phyloP scores from a whole-genome alignment of 352 stramenopile species.

The Pilasporangium apinafurcum region DNA sequence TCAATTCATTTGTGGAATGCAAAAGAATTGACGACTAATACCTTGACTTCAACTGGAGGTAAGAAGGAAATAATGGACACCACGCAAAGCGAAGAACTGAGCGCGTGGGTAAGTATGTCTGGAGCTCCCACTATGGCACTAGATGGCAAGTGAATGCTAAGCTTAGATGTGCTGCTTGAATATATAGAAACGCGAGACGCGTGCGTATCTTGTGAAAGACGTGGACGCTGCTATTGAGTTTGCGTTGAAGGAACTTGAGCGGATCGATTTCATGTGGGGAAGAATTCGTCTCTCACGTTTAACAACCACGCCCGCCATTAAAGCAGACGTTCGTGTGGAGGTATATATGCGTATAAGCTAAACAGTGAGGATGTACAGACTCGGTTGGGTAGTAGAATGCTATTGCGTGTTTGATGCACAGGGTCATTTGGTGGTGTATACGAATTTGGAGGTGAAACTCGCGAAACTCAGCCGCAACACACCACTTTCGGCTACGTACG shows the following conservation, averaged over 20 bases:
- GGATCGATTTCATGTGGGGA: conserved; percentile 79
- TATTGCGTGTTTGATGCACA: conserved; percentile 10
- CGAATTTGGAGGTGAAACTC: conserved; percentile 66
- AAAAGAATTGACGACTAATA: too few relatives aligned
- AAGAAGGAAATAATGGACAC: neutral
- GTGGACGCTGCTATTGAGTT: conserved; percentile 39
- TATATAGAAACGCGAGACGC: conserved; percentile 50
- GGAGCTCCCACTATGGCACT: neutral
- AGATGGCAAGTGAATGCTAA: too few relatives aligned
- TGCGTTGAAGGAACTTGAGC: conserved; percentile 61
- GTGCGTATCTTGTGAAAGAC: conserved; percentile 51
- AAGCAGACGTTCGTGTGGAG: conserved; percentile 68
- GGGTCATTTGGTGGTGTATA: conserved; percentile 70
- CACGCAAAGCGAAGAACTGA: conserved; percentile 25
- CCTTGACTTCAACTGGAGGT: neutral
- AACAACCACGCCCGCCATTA: conserved; percentile 34
- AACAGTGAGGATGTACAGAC: neutral
- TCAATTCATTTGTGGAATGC: neutral
- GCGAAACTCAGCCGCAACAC: conserved; percentile 45
- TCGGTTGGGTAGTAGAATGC: neutral
- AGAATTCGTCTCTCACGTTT: conserved; percentile 62
- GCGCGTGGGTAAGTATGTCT: conserved; percentile 27
- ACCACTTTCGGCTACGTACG: conserved; percentile 44
- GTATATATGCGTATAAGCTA: conserved; percentile 14
- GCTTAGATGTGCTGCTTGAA: conserved; percentile 1